These are phyloP conservation scores for Royoungia palumana DNA, from an alignment of 768 basidiomycete genomes.

Conservation along the genomic window DNA sequence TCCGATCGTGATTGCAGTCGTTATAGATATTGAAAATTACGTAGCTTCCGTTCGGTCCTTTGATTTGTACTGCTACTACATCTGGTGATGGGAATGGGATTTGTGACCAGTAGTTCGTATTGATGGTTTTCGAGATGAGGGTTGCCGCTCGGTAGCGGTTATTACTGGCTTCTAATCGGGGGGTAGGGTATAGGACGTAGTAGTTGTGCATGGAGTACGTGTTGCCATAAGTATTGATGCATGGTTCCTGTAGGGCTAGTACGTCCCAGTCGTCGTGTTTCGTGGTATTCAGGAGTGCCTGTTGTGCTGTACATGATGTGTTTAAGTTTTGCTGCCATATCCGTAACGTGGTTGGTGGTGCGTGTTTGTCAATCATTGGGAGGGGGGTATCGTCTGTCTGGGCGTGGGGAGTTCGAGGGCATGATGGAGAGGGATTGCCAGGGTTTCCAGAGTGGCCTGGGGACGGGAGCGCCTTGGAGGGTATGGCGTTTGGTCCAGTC, in stretches of 20 bases:
- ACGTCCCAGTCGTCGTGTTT: slow-evolving; percentile 28
- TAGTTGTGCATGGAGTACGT: slow-evolving; percentile 9
- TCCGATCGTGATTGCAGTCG: neutral
- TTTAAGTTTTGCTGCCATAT: slow-evolving; percentile 14
- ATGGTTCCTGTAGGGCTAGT: slow-evolving; percentile 39
- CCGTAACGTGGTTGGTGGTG: neutral
- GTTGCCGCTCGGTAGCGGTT: neutral
- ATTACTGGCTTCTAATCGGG: neutral
- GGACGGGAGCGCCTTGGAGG: too few species aligned
- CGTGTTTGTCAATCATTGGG: neutral
- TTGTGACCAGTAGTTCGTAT: slow-evolving; percentile 9
- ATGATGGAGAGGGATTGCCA: neutral
- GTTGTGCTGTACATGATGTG: neutral
- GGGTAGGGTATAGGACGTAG: slow-evolving; percentile 24
- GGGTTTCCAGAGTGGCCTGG: too few species aligned
- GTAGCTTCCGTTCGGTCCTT: neutral
- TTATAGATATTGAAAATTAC: slow-evolving; percentile 8
- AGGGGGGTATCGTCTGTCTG: neutral
- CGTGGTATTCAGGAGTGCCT: neutral
- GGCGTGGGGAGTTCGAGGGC: neutral
- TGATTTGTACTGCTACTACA: neutral
- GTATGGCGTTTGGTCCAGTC: too few species aligned
- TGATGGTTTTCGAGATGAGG: neutral
- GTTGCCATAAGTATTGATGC: slow-evolving; percentile 20
- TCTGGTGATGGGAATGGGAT: neutral